phyloP scores from a whole-genome alignment of 805 yeast genomes.

The Kluyveromyces dobzhanskii region DNA sequence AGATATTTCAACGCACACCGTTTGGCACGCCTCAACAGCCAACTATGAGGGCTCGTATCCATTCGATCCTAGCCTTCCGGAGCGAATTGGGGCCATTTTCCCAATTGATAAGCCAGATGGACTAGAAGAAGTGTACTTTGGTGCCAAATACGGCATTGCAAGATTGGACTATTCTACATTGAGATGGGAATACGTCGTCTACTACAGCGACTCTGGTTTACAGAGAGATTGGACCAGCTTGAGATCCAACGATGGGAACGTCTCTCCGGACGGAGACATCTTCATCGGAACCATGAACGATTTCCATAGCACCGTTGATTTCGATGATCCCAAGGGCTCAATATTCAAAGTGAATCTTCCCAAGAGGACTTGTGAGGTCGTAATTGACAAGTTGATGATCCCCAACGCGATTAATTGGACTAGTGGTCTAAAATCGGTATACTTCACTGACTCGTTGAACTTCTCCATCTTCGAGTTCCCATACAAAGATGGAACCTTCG shows the following conservation, averaged over 20 bases:
- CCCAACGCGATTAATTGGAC: constrained; percentile 71
- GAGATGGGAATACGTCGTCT: constrained; percentile 30
- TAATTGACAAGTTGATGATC: constrained; percentile 38
- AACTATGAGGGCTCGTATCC: constrained; percentile 29
- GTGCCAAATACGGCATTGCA: constrained; percentile 59
- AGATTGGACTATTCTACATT: constrained; percentile 37
- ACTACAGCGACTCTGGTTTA: constrained; percentile 31
- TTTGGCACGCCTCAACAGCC: constrained; percentile 29
- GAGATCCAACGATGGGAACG: constrained; percentile 77
- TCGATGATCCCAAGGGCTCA: constrained; percentile 40
- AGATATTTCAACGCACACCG: constrained; percentile 17
- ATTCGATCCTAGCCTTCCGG: constrained; percentile 13
- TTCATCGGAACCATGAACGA: constrained; percentile 79
- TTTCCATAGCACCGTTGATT: constrained; percentile 31
- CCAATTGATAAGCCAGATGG: constrained; percentile 36
- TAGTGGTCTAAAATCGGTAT: constrained; percentile 33
- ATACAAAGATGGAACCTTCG: constrained; percentile 2
- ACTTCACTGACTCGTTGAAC: constrained; percentile 46
- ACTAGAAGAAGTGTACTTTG: constrained; percentile 47
- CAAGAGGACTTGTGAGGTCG: constrained; percentile 20
- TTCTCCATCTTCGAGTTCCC: constrained; percentile 37
- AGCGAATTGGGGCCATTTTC: constrained; percentile 63
- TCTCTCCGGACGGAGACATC: constrained; percentile 63
- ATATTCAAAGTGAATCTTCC: constrained; percentile 36
- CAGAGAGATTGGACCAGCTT: constrained; percentile 25